Percentiles rank a stretch among this genome's conserved stretches.
Evolutionary conservation across 257 asterid species (phyloP).

Genomic region (Knoxia roxburghii): DNA sequence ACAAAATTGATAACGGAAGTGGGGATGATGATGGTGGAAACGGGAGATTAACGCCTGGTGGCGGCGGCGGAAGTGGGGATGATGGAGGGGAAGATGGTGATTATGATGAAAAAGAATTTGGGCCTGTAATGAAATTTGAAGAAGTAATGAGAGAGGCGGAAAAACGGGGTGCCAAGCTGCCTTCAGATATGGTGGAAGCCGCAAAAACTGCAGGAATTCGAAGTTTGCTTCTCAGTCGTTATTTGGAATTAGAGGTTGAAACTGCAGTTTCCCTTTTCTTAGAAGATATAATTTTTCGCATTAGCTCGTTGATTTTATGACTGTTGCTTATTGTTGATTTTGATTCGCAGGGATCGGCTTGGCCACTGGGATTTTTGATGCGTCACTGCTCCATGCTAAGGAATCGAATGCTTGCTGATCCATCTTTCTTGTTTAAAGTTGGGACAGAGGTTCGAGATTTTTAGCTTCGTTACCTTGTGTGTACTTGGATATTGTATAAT

Average conservation of each 20-base stretch:
- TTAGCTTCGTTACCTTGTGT: conserved; percentile 6
- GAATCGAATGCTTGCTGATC: conserved; percentile 91
- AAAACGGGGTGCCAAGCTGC: conserved; percentile 57
- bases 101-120: conserved; percentile 56
- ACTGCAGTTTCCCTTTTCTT: neutral
- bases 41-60: conserved; percentile 38
- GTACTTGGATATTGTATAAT: neutral
- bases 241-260: conserved; percentile 79
- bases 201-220: conserved; percentile 69
- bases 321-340: neutral
- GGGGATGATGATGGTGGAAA: conserved; percentile 45
- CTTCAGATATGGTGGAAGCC: conserved; percentile 79
- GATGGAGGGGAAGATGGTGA: conserved; percentile 40
- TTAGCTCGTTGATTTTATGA: neutral
- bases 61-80: conserved; percentile 52
- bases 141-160: conserved; percentile 64
- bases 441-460: conserved; percentile 69
- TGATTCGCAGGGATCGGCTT: conserved; percentile 53
- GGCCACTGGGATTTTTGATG: conserved; percentile 87
- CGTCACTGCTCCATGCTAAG: conserved; percentile 74
- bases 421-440: conserved; percentile 86
- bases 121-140: conserved; percentile 62
- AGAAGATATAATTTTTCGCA: neutral
- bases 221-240: conserved; percentile 59
- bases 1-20: conserved; percentile 36